Base-by-base conservation (phyloP, 179 eudicot species). In the Silene vulgaris region DNA sequence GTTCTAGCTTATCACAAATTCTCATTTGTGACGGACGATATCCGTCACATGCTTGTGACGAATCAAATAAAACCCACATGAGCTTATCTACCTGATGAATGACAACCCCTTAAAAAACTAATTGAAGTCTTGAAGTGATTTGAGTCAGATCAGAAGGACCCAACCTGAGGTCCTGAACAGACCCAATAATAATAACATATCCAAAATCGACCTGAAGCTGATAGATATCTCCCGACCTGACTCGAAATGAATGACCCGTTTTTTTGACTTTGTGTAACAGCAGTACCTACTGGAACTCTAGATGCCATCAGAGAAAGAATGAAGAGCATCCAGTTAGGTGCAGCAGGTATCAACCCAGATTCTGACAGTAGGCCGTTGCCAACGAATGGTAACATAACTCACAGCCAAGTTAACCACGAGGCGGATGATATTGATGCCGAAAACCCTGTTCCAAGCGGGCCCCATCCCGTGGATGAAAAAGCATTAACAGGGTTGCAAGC, bases 401-500 rank as follows among this genome's bases (percentile, higher is more conserved):
- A 86, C 13, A 80, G 76, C 79, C 87, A 87, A 72, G 54, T 74
- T 43, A 78, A 80, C 40, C 81, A 81, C 48, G 84, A 77, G 19
- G 43, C 80, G 0, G 95, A 88, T 20, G 85, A 79, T 50, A 45
- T 54, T 13, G 62, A 71, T 65, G 57, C 30, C 0, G 93, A 80
- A 65, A 90, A 84, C 81, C 86, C 87, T 26, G 74, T 78, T 63
- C 92, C 87, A 69, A 64, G 81, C 30, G 97, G 97, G 19, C 90
- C 87, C 60, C 96, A 82, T 67, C 99, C 97, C n/a, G 89, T 95
- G 97, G 99, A 95, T 45, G 99, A 95, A 83, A 89, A 85, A 81
- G 97, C 99, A 17, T 74, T 95, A 69, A 89, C 97, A n/a, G 99
- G 99, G 50, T 84, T 95, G 12, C 99, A 95, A 81, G 99, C 99